Evolutionary conservation across 1,284 basidiomycete genomes (phyloP), one percentile per base, ranked within the genome.

Genomic region (Xerocomus nothofagi): DNA sequence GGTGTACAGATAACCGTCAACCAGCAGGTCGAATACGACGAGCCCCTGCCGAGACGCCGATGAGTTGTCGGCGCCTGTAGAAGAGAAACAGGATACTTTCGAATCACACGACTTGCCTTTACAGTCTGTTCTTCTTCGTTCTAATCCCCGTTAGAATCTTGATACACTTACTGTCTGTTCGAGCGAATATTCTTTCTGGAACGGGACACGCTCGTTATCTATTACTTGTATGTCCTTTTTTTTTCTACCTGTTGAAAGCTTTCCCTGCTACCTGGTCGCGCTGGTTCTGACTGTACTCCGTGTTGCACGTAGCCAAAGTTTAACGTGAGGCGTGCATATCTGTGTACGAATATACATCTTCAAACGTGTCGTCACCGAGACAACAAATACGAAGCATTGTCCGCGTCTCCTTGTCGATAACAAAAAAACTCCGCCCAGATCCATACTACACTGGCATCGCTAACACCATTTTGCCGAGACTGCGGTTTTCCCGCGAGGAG

Each of bases 1-100:
- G 79, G 79, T 17, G 79, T 83, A 30, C 80, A 79, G 57, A 70
- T 83, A 51, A 82, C 79, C 0, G 74, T 83, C 44, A 74, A 82
- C 57, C 66, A 74, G 23, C 75, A 82, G 58, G 70, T 82, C 30
- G 75, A 73, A 12, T 81, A 79, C 52, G 80, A 80, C 53, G 61
- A 70, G 10, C 1, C n/a, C n/a, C n/a, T 47, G 20, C 50, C 61
- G 5, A 56, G 52, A 15, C 56, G 46, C 27, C 56, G 51, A 38
- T 65, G 47, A 65, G n/a, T 10, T 11, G 6, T 20, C 26, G 18
- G 21, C 21, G 34, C 32, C 8, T 12, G 15, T 17, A n/a, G n/a
- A 20, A 23, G 26, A 23, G 26, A 17, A 29, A 29, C 31, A 27
- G 39, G 41, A 9, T 15, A 8, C 2, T n/a, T 38, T 24, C 12